phyloP scores from a whole-genome alignment of 257 asterid genomes.

The Ajuga chamaepitys region DNA sequence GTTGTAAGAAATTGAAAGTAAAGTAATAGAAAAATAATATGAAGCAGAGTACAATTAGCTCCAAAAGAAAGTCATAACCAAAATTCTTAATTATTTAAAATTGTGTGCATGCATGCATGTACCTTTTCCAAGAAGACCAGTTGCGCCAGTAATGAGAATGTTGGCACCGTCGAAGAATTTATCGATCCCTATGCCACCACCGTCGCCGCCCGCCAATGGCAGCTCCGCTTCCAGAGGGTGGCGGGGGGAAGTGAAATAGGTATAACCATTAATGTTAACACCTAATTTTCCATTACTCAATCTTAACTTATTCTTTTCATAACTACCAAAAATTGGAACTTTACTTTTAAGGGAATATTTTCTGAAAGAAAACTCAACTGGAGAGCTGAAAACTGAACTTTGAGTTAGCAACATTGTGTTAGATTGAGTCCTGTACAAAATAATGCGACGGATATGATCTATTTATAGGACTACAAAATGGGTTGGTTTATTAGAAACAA shows the following conservation, averaged over 20 bases:
- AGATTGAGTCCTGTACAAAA: background rate
- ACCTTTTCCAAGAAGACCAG: constrained; percentile 70
- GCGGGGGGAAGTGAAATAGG: constrained; percentile 16
- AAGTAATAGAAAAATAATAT: no score
- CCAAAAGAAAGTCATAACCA: no score
- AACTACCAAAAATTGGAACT: background rate
- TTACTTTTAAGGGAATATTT: background rate
- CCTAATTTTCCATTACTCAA: constrained; percentile 1
- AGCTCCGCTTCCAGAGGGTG: constrained; percentile 24
- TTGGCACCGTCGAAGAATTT: constrained; percentile 38
- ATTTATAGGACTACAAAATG: background rate
- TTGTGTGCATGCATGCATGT: no score
- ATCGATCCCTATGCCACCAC: constrained; percentile 44
- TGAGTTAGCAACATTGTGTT: constrained; percentile 11
- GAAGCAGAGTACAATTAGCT: no score
- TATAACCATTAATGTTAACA: background rate
- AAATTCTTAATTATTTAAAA: no score
- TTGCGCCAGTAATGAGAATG: constrained; percentile 51
- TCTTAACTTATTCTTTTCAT: background rate
- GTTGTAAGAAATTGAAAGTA: no score
- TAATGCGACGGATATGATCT: background rate
- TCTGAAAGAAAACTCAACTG: background rate
- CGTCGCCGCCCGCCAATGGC: background rate
- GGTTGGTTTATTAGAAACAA: no score
- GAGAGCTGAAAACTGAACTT: background rate